Percentiles rank a stretch among this genome's conserved stretches.
These are phyloP conservation scores for Thalassiosira gravida DNA, from an alignment of 352 stramenopile species.

Conservation along the genomic window DNA sequence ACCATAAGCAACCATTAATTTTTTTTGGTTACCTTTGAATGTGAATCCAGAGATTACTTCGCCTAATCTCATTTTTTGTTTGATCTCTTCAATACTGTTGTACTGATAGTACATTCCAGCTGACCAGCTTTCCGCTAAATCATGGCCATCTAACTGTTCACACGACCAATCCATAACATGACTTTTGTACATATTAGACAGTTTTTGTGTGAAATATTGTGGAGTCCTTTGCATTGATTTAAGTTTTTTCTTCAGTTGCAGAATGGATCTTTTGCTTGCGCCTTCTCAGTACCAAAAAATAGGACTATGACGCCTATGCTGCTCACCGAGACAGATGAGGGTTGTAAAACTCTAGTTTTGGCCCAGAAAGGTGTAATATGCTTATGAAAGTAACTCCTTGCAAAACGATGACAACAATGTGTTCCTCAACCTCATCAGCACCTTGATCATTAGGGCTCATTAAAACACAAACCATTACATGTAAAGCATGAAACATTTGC, in stretches of 20 bases:
- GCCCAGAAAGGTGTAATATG: not conserved
- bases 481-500: not conserved
- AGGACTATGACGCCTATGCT: not conserved
- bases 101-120: not conserved
- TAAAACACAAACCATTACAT: constrained; percentile 1
- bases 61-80: not conserved
- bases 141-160: no score
- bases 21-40: no score
- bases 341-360: not conserved
- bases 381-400: not conserved
- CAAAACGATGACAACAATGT: not conserved
- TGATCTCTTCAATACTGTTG: not conserved
- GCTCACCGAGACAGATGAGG: not conserved
- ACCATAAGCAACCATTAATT: no score
- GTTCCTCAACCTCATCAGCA: not conserved
- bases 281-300: not conserved
- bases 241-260: not conserved
- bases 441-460: not conserved
- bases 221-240: not conserved
- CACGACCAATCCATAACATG: not conserved
- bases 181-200: not conserved
- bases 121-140: not conserved
- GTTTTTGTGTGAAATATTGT: not conserved
- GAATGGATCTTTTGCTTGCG: not conserved
- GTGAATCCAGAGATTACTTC: not conserved